These are phyloP conservation scores for Aspergillus affinis DNA, from an alignment of 495 filamentous ascomycete genomes.

Conservation along the genomic window DNA sequence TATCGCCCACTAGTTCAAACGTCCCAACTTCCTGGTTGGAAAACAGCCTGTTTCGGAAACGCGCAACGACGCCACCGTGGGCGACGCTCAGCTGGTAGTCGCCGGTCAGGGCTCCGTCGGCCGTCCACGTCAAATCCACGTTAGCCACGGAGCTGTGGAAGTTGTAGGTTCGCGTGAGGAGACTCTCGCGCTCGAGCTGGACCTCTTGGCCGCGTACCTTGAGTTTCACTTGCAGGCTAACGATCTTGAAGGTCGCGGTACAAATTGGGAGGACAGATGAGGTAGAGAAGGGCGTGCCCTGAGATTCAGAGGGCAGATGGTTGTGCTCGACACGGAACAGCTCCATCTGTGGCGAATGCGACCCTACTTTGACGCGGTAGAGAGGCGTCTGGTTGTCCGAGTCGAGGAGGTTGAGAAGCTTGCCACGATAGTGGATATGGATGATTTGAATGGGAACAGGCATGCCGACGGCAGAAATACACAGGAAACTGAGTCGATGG, in stretches of 20 bases:
- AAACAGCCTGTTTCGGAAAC: slow-evolving; percentile 13
- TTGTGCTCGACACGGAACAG: background rate
- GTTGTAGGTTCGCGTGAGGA: slow-evolving; percentile 5
- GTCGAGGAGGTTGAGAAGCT: slow-evolving; percentile 11
- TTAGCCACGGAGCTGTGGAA: background rate
- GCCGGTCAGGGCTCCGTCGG: slow-evolving; percentile 6
- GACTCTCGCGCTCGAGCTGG: slow-evolving; percentile 1
- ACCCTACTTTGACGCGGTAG: slow-evolving; percentile 10
- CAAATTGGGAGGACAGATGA: background rate
- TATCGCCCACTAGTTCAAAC: slow-evolving; percentile 6
- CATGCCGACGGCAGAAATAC: background rate
- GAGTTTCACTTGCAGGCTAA: slow-evolving; percentile 9
- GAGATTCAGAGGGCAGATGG: background rate
- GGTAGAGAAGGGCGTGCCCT: background rate
- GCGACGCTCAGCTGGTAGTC: slow-evolving; percentile 8
- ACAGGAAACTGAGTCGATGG: background rate
- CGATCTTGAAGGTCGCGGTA: slow-evolving; percentile 10
- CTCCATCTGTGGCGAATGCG: slow-evolving; percentile 9
- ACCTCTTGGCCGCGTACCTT: background rate
- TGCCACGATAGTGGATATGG: slow-evolving; percentile 10
- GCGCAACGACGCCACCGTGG: slow-evolving; percentile 1
- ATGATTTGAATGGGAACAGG: slow-evolving; percentile 8
- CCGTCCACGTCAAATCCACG: slow-evolving; percentile 4
- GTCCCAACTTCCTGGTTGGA: slow-evolving; percentile 7
- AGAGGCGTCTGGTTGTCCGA: slow-evolving; percentile 4